Conservation (phyloP, 140 eudicot genomes). For the Ambrosia hybrid region DNA sequence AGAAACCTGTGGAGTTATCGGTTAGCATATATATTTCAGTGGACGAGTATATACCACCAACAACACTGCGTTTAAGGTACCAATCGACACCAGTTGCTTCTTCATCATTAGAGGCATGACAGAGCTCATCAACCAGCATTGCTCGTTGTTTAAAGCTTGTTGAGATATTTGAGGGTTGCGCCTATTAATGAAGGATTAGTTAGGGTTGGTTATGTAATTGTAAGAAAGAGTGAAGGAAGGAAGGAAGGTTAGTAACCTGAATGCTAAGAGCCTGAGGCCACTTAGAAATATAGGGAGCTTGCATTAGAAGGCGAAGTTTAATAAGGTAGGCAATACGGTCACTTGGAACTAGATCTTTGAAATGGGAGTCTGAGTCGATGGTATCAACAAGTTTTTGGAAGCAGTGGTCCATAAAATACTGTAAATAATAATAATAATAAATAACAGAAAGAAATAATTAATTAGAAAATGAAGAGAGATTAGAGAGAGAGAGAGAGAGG, state of each 20-base stretch:
- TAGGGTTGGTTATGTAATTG: not conserved
- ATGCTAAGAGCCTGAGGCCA: slow-evolving; percentile 97
- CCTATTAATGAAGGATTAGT: slow-evolving; percentile 23
- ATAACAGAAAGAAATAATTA: not conserved
- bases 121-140: slow-evolving; percentile 88
- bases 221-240: not conserved
- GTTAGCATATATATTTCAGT: slow-evolving; percentile 93
- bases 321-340: slow-evolving; percentile 79
- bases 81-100: slow-evolving; percentile 71
- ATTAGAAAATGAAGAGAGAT: too few species aligned
- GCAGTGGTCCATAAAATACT: slow-evolving; percentile 97
- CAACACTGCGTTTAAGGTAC: slow-evolving; percentile 86
- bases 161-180: slow-evolving; percentile 62
- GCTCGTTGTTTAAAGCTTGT: slow-evolving; percentile 97
- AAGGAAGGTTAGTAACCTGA: slow-evolving; percentile 19
- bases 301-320: slow-evolving; percentile 68
- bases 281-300: slow-evolving; percentile 78
- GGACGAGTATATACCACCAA: slow-evolving; percentile 84
- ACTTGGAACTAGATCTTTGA: slow-evolving; percentile 68
- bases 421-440: slow-evolving; percentile 1
- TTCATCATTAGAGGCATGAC: slow-evolving; percentile 82
- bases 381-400: slow-evolving; percentile 72
- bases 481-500: not conserved
- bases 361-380: slow-evolving; percentile 52
- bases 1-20: slow-evolving; percentile 81